These are phyloP conservation scores for Nepenthes gracilis DNA, from an alignment of 148 eudicot genomes.

Conservation along the genomic window DNA sequence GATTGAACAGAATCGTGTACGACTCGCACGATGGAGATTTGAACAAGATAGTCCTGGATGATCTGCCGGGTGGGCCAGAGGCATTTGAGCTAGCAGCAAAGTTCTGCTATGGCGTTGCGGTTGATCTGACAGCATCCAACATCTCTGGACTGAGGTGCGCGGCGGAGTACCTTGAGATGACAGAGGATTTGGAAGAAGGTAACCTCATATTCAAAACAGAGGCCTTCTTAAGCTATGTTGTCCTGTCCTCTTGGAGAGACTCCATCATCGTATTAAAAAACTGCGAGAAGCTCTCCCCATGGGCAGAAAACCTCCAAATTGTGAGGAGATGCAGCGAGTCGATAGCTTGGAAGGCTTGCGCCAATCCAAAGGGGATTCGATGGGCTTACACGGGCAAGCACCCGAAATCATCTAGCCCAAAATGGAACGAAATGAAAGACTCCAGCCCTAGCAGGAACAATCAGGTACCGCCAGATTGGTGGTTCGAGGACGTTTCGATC, in stretches of 20 bases:
- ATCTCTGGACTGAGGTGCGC: conserved; percentile 90
- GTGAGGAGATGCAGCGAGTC: conserved; percentile 95
- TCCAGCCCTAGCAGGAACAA: conserved; percentile 53
- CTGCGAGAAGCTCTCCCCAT: conserved; percentile 87
- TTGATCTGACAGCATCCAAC: conserved; percentile 82
- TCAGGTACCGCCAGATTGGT: conserved; percentile 82
- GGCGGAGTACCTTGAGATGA: conserved; percentile 93
- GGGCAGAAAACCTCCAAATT: conserved; percentile 98
- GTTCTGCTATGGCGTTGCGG: conserved; percentile 90
- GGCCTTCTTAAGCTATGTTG: conserved; percentile 91
- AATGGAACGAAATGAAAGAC: conserved; percentile 64
- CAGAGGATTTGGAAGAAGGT: conserved; percentile 96
- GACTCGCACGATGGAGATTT: conserved; percentile 47
- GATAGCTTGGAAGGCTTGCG: conserved; percentile 97
- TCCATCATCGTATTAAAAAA: conserved; percentile 78
- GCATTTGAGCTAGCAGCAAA: conserved; percentile 90
- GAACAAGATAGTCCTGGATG: conserved; percentile 45
- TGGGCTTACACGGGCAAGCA: conserved; percentile 80
- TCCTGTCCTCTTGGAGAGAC: conserved; percentile 89
- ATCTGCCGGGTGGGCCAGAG: conserved; percentile 82
- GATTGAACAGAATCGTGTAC: conserved; percentile 70
- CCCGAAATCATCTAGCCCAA: conserved; percentile 56
- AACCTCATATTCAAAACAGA: conserved; percentile 95
- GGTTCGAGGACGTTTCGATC: conserved; percentile 92
- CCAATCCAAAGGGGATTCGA: conserved; percentile 79